Percentiles rank a stretch among this genome's conserved stretches.
These are phyloP conservation scores for Fusarium hainanense DNA, from an alignment of 2,329 filamentous ascomycete genomes.

Conservation along the genomic window DNA sequence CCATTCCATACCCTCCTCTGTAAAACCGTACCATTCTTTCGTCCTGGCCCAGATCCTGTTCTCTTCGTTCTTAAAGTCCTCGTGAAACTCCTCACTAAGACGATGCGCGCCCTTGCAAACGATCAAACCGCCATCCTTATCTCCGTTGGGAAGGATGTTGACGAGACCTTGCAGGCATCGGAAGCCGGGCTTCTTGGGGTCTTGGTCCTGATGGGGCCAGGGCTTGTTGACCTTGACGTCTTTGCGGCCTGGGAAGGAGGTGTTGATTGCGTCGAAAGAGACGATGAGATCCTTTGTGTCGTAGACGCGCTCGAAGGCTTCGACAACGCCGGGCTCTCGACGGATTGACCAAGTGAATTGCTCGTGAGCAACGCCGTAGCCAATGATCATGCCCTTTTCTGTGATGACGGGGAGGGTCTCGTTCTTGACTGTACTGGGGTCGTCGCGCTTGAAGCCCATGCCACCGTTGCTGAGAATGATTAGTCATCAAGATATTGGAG, in stretches of 20 bases:
- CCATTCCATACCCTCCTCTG: background rate
- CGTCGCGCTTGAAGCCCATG: constrained; percentile 10
- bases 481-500: accelerated
- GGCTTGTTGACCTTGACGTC: constrained; percentile 18
- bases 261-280: constrained; percentile 15
- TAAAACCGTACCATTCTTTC: constrained; percentile 11
- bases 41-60: constrained; percentile 23
- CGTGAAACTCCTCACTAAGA: background rate
- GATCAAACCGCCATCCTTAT: constrained; percentile 2
- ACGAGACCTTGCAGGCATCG: constrained; percentile 9
- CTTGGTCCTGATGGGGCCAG: constrained; percentile 15
- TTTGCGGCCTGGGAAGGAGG: constrained; percentile 4
- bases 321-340: constrained; percentile 4
- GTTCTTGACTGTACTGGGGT: background rate
- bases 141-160: constrained; percentile 12
- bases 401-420: constrained; percentile 1
- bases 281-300: constrained; percentile 14
- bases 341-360: constrained; percentile 14
- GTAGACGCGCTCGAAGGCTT: constrained; percentile 15
- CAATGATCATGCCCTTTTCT: constrained; percentile 18
- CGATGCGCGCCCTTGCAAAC: constrained; percentile 7
- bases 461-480: background rate
- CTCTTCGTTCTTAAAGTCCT: background rate
- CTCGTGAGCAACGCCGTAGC: constrained; percentile 15
- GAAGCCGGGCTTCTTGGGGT: constrained; percentile 8